Base-by-base conservation (phyloP, 164 flowering plant genomes). In the Vitis amurensis region DNA sequence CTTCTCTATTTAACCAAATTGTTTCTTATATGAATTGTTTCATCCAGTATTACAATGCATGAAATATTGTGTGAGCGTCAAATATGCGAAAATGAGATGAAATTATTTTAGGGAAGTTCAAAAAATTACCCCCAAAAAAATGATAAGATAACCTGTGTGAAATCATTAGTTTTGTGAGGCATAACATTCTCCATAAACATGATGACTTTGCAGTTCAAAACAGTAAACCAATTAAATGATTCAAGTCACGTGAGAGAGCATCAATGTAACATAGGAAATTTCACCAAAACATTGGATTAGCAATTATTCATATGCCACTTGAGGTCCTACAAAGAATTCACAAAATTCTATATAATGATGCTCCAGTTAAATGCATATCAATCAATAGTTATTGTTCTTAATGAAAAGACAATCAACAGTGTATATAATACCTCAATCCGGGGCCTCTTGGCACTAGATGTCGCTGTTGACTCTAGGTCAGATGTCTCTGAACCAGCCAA, bases 401-500 rank as follows among this genome's bases (percentile, higher is more conserved):
- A 13, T 11, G 3, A 55, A 19, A 12, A 49, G 47, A 13, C 27
- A 68, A 14, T 47, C 19, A 59, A 11, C 67, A 74, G 49, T 65
- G 27, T 2, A 66, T 1, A 4, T 37, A 59, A 50, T 85, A 94
- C 98, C 97, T 89, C 91, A 67, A 79, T 63, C 71, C 78, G 78
- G 15, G 87, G 89, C 79, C 85, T 85, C 80, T 93, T 93, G 61
- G 78, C 64, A 63, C 73, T 71, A 55, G 97, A 89, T 61, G 97
- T 88, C 71, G 97, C 97, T 68, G 94, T 91, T 59, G 94, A 93
- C 80, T 91, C 98, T 64, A 87, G 69, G 13, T 91, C 97, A 70
- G 91, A 85, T 50, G 80, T 66, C 71, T 92, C 97, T 19, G 84
- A 71, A 72, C 77, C 79, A 67, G 58, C 77, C 17, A 88, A 65